Evolutionary conservation across 352 stramenopile species (phyloP), one percentile per base, ranked within the genome.

Genomic region (Aphanomyces astaci): DNA sequence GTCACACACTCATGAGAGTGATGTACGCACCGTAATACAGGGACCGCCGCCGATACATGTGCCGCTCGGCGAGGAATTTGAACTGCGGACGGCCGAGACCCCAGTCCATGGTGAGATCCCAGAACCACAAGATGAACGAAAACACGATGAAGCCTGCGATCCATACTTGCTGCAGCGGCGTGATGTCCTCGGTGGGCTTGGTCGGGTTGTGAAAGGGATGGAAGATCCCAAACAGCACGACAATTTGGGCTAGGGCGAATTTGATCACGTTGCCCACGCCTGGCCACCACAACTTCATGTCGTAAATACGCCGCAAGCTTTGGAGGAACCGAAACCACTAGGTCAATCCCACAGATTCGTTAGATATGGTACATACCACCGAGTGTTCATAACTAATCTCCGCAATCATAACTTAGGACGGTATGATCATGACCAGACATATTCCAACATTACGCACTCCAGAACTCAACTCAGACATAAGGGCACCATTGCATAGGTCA

Each of bases 261-360:
- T 99, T 99, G 72, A 92, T 88, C 25, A 90, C 92, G 73, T 99
- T 99, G 1, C 93, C 87, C 15, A 99, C 78, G 71, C 98, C 95
- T 2, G 96, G 96, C 76, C 94, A 98, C 77, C 96, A 95, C 62
- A 95, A 91, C 63, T 95, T 84, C 27, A 94, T 98, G 78, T 99
- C 95, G 54, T 96, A 84, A 65, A 98, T 97, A 63, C 94, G 84
- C 31, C 96, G 86, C 19, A 99, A 75, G 74, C 93, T 98, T 82
- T 99, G 96, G 55, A 98, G 90, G 75, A 99, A 98, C 30, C 96
- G 89, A 76, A 97, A 96, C 88, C 95, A 98, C 55, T 78, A 32
- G 13, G 55, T 9, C n/a, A n/a, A 55, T 3, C 45, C 27, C 15
- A 53, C 49, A 27, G n/a, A n/a, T n/a, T n/a, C n/a, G n/a, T n/a